phyloP scores from a whole-genome alignment of 1,284 basidiomycete genomes.

The Peniophora sp. region DNA sequence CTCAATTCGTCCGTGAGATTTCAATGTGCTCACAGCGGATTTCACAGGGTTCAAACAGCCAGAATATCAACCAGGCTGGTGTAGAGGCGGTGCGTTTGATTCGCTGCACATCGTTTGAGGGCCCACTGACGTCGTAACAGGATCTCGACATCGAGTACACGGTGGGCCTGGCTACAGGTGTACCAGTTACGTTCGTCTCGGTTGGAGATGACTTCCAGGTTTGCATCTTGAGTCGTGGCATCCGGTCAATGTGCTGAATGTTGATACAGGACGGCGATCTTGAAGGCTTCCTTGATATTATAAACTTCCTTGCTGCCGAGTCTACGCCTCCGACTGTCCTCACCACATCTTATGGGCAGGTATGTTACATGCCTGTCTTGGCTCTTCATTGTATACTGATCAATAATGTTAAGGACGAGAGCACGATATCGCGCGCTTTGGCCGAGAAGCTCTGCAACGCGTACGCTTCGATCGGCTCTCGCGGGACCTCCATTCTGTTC shows the following conservation, averaged over 20 bases:
- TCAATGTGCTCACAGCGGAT: too few species aligned
- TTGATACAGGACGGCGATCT: conserved; percentile 11
- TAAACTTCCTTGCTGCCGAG: conserved; percentile 25
- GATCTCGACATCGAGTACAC: conserved; percentile 8
- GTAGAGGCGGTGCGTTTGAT: conserved; percentile 4
- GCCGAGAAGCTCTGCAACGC: conserved; percentile 7
- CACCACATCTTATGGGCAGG: conserved; percentile 30
- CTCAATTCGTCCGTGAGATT: too few species aligned
- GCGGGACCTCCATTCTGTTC: conserved; percentile 8
- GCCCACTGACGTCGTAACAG: not conserved
- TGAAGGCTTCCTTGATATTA: conserved; percentile 23
- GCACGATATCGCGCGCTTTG: conserved; percentile 12
- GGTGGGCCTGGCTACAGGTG: conserved; percentile 6
- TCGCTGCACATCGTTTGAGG: too few species aligned
- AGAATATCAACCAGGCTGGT: conserved; percentile 7
- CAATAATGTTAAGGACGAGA: conserved; percentile 12
- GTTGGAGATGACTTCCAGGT: conserved; percentile 1
- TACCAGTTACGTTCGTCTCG: conserved; percentile 4
- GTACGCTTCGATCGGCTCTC: conserved; percentile 6
- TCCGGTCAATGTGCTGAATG: not conserved
- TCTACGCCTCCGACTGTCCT: conserved; percentile 40
- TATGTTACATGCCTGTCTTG: not conserved
- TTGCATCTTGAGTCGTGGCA: too few species aligned
- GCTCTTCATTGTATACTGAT: not conserved
- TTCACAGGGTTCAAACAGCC: conserved; percentile 14